Conservation (phyloP, 768 basidiomycete genomes). For the Hydnomerulius pinastri region DNA sequence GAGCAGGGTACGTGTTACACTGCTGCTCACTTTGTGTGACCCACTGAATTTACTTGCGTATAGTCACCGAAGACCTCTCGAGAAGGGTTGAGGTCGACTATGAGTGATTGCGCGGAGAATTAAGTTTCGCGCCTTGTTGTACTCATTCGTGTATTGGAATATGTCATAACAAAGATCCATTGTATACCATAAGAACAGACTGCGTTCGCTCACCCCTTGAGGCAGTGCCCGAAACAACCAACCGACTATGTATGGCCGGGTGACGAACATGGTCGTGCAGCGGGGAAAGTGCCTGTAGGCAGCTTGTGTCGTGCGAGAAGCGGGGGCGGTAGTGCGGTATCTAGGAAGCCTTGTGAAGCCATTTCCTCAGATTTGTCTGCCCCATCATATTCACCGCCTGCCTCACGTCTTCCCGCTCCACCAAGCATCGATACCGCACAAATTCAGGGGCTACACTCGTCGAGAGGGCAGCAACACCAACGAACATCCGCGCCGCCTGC, state of each 20-base stretch:
- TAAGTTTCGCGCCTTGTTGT: not conserved
- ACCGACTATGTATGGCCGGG: too few species aligned
- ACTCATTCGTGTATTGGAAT: not conserved
- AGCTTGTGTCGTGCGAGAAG: not conserved
- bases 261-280: too few species aligned
- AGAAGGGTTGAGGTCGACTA: not conserved
- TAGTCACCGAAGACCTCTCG: not conserved
- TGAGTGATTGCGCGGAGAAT: not conserved
- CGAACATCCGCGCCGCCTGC: conserved; percentile 55
- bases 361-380: conserved; percentile 74
- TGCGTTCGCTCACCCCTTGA: too few species aligned
- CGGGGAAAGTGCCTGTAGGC: too few species aligned
- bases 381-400: conserved; percentile 64
- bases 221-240: too few species aligned
- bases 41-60: not conserved
- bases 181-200: not conserved
- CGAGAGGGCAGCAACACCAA: conserved; percentile 49
- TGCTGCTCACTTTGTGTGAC: not conserved
- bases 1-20: not conserved
- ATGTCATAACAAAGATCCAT: not conserved
- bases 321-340: too few species aligned
- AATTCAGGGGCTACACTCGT: conserved; percentile 65
- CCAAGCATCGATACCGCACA: conserved; percentile 67
- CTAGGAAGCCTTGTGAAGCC: conserved; percentile 59
- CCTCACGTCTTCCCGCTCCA: conserved; percentile 67